Evolutionary conservation across 148 eudicot species (phyloP).

Genomic region (Bassia scoparia): DNA sequence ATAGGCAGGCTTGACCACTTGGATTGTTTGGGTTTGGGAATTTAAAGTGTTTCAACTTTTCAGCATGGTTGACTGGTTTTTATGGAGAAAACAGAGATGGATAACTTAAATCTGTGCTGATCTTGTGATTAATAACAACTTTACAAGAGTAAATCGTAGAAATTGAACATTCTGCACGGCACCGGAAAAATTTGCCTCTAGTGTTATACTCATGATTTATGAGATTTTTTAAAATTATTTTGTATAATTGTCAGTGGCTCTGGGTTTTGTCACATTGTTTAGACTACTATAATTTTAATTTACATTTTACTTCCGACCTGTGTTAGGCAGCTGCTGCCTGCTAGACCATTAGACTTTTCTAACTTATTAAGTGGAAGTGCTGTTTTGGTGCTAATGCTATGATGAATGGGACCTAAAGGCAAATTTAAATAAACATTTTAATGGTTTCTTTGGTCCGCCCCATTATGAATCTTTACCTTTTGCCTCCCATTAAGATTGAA

Average conservation of each 20-base stretch:
- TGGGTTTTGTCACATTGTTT: slow-evolving; percentile 4
- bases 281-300: not conserved
- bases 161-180: slow-evolving; percentile 6
- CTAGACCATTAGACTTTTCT: not conserved
- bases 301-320: not conserved
- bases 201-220: too few relatives aligned
- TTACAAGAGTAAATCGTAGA: not conserved
- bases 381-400: slow-evolving; percentile 8
- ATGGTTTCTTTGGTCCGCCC: slow-evolving; percentile 8
- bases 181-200: too few relatives aligned
- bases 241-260: not conserved
- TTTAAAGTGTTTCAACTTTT: not conserved
- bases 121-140: not conserved
- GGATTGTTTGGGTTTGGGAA: not conserved
- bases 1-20: not conserved
- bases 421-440: not conserved
- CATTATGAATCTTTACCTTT: not conserved
- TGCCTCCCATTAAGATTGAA: slow-evolving; percentile 12
- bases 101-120: not conserved
- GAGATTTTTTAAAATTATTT: too few relatives aligned
- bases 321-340: slow-evolving; percentile 5
- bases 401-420: not conserved
- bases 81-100: not conserved
- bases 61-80: too few relatives aligned
- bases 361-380: slow-evolving; percentile 9